Evolutionary conservation across 1,284 basidiomycete species (phyloP).

Genomic region (Trichosporon sp.): DNA sequence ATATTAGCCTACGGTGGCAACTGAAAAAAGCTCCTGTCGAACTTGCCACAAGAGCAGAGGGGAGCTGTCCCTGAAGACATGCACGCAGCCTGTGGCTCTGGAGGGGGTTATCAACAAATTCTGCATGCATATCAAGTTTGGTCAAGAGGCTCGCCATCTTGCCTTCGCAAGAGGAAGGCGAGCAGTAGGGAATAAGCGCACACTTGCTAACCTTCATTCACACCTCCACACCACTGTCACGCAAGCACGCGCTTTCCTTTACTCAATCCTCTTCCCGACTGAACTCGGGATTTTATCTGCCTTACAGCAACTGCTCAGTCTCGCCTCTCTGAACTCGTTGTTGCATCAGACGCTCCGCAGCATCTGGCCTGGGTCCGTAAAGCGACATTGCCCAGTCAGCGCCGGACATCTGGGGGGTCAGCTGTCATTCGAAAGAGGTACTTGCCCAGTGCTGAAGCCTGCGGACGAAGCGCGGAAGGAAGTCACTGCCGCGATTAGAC

Average conservation of each 20-base stretch:
- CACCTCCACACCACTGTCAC: not conserved
- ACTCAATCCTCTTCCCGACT: not conserved
- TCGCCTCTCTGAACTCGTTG: not conserved
- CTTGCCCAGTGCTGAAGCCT: slow-evolving; percentile 40
- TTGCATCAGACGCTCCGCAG: slow-evolving; percentile 10
- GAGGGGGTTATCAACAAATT: no score
- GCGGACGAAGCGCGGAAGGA: slow-evolving; percentile 36
- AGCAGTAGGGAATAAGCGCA: not conserved
- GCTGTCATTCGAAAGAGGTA: not conserved
- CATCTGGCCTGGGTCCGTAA: slow-evolving; percentile 36
- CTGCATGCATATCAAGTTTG: not conserved
- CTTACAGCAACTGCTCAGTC: not conserved
- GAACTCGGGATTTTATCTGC: not conserved
- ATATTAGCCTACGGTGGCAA: not conserved
- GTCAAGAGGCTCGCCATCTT: not conserved
- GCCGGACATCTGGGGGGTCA: slow-evolving; percentile 24
- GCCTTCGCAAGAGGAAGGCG: not conserved
- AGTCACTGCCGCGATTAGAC: slow-evolving; percentile 24
- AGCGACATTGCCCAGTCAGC: slow-evolving; percentile 36
- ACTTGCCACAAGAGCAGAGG: not conserved
- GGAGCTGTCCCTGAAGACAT: not conserved
- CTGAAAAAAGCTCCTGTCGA: not conserved
- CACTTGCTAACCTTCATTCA: not conserved
- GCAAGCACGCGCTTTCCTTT: no score
- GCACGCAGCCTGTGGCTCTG: no score